These are phyloP conservation scores for Trypanosomatidae sp. DNA, from an alignment of 208 protist species.

Conservation along the genomic window DNA sequence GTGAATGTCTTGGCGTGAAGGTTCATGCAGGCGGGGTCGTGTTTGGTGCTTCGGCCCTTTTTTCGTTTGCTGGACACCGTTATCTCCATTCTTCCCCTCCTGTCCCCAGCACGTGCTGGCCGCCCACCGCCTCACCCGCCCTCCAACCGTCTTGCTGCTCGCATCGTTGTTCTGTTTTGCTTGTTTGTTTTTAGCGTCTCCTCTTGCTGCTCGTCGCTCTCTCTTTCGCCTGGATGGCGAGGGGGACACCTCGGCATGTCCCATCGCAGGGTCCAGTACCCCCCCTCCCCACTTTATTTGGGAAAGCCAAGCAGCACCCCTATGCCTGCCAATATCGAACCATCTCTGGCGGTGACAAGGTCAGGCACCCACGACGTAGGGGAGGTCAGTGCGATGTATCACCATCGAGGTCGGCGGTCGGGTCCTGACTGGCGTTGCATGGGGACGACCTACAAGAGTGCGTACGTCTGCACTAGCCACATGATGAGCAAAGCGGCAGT, in stretches of 20 bases:
- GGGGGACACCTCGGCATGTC: neutral
- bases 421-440: neutral
- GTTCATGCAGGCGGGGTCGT: neutral
- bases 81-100: neutral
- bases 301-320: neutral
- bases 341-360: neutral
- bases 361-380: neutral
- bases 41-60: neutral
- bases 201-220: neutral
- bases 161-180: slow-evolving; percentile 2
- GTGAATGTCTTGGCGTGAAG: neutral
- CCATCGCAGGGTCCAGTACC: neutral
- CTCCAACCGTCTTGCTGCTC: neutral
- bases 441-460: neutral
- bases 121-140: neutral
- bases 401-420: neutral
- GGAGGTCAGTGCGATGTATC: neutral
- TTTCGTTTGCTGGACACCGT: neutral
- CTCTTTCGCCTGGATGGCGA: neutral
- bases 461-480: neutral
- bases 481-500: neutral
- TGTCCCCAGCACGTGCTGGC: neutral
- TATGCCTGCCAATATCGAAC: neutral
- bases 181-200: slow-evolving; percentile 1
- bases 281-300: neutral